Base-by-base conservation (phyloP, 805 yeast species). In the Candida dendrica region DNA sequence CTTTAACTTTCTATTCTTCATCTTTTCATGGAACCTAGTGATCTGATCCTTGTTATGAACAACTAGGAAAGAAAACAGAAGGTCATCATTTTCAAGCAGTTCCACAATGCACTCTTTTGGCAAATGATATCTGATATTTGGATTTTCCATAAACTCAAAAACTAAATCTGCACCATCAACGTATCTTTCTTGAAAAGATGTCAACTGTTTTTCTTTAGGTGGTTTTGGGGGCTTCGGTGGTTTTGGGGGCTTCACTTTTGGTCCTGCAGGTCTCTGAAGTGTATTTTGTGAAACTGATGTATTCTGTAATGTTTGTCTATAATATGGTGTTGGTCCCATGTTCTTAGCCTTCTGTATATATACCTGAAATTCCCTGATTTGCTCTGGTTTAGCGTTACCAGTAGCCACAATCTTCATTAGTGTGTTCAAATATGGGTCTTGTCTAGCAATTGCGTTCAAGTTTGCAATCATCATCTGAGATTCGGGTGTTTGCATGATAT, bases 381-480 rank as follows among this genome's bases (percentile, higher is more conserved):
- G 91, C 6, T 73, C 79, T 5, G 77, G 74, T 1, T 79, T 60
- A 0, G 96, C 96, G 19, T 69, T 71, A 4, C 95, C 95, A 42
- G 82, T 74, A 0, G 98, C 97, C 2, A 91, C 96, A 5, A 72
- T 74, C 47, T 81, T 79, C 96, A 91, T 89, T 40, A 91, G 64
- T 1, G 72, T 63, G 48, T 79, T 83, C 39, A 91, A 62, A 4
- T 79, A 71, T 0, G 77, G 71, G 53, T 89, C 95, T 4, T 71
- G 69, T 34, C 83, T 73, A 0, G 97, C 97, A 62, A 91, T 79
- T 1, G 83, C 70, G 54, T 90, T 90, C 54, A 91, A 71, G 51
- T 88, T 85, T 4, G 84, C 79, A 50, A 91, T 88, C 85, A 91
- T 87, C 47, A 83, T 77, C 34, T 83, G 82, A 53, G 84, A 83